A percentile compares a stretch with the other conserved stretches of the same genome.
Conservation (phyloP, 2,329 filamentous ascomycete genomes). For the Arthrobotrys entomopaga region DNA sequence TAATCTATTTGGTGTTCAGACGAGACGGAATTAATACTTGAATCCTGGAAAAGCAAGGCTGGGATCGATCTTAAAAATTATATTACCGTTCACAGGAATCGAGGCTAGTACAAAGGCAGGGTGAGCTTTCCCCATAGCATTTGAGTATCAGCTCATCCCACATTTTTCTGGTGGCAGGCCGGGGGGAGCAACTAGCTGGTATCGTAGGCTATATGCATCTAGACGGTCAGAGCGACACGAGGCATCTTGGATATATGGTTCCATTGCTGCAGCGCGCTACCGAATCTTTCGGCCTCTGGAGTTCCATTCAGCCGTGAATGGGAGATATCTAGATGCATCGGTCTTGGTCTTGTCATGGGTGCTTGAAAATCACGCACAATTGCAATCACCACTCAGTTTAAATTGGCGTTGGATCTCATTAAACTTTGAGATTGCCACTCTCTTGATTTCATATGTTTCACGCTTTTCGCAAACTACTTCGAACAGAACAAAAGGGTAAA, state of each 20-base stretch:
- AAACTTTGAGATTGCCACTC: conserved; percentile 1
- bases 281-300: not conserved
- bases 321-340: conserved; percentile 6
- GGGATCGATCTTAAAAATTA: conserved; percentile 53
- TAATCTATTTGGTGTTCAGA: conserved; percentile 26
- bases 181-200: conserved; percentile 15
- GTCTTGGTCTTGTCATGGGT: not conserved
- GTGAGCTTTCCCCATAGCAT: conserved; percentile 36
- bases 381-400: conserved; percentile 14
- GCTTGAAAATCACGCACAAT: conserved; percentile 36
- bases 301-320: conserved; percentile 35
- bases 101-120: conserved; percentile 2
- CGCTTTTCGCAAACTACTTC: too few relatives aligned
- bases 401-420: conserved; percentile 1
- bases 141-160: conserved; percentile 1
- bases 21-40: conserved; percentile 17
- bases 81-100: too few relatives aligned
- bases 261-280: too few relatives aligned
- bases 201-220: conserved; percentile 13
- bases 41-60: conserved; percentile 20
- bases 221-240: conserved; percentile 34
- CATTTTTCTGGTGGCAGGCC: not conserved
- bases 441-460: too few relatives aligned
- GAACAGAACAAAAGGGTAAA: not conserved
- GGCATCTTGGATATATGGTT: conserved; percentile 10